phyloP scores from a whole-genome alignment of 2,329 filamentous ascomycete species.

The Neonectria coccinea region DNA sequence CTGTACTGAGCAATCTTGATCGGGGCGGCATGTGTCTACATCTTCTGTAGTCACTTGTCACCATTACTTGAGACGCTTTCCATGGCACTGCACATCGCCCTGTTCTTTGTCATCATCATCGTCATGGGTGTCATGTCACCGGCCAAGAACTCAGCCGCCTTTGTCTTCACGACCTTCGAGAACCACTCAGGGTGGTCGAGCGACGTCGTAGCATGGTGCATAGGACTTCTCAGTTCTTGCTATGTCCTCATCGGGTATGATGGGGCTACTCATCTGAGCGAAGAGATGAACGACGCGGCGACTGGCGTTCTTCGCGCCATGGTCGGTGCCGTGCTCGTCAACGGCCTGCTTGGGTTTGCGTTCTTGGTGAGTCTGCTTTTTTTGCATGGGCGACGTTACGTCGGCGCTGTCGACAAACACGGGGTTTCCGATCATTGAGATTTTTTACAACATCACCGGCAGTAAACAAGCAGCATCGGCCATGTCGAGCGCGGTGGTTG shows the following conservation, averaged over 20 bases:
- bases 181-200: constrained; percentile 37
- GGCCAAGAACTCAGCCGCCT: constrained; percentile 23
- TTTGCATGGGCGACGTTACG: constrained; percentile 33
- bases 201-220: constrained; percentile 33
- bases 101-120: constrained; percentile 29
- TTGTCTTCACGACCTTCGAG: constrained; percentile 31
- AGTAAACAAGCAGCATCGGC: not conserved
- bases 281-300: constrained; percentile 35
- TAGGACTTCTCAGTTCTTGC: constrained; percentile 37
- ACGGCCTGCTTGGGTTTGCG: constrained; percentile 27
- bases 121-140: constrained; percentile 30
- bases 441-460: constrained; percentile 30
- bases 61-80: constrained; percentile 33
- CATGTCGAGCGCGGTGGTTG: not conserved
- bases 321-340: constrained; percentile 29
- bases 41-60: constrained; percentile 29
- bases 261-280: constrained; percentile 35
- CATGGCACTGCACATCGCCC: constrained; percentile 21
- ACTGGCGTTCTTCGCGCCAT: constrained; percentile 31
- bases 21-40: constrained; percentile 2
- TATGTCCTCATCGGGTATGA: constrained; percentile 36
- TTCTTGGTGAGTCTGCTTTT: constrained; percentile 31
- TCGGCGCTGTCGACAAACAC: constrained; percentile 22
- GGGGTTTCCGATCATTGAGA: constrained; percentile 36
- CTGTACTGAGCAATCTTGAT: constrained; percentile 34